Percentiles rank a stretch among this genome's conserved stretches.
These are phyloP conservation scores for Ogataea trehalophila DNA, from an alignment of 805 yeast genomes.

Conservation along the genomic window DNA sequence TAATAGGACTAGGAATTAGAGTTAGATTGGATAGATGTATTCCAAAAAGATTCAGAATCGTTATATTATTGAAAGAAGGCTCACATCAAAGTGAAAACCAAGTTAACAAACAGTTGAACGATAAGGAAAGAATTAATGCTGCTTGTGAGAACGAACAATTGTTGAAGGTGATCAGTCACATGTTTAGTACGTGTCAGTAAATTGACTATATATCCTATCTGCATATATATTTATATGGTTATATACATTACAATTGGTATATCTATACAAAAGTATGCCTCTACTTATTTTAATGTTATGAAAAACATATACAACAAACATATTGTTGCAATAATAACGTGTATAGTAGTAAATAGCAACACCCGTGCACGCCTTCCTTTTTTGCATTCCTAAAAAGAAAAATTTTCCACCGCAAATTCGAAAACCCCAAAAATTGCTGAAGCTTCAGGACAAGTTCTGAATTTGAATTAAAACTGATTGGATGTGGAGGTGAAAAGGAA, in stretches of 20 bases:
- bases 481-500: not conserved
- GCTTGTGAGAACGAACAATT: conserved; percentile 97
- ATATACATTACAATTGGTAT: no score
- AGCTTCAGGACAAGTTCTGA: no score
- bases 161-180: conserved; percentile 81
- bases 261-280: no score
- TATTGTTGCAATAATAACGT: not conserved
- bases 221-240: no score
- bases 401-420: conserved; percentile 4
- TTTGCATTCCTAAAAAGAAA: not conserved
- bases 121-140: conserved; percentile 96
- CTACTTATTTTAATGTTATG: no score
- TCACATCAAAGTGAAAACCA: conserved; percentile 94
- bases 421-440: no score
- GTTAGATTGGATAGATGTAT: conserved; percentile 86
- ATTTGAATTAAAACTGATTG: no score
- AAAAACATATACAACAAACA: not conserved
- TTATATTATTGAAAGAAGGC: conserved; percentile 80
- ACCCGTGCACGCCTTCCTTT: no score
- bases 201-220: no score
- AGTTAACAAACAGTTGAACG: conserved; percentile 94
- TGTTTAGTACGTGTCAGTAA: conserved; percentile 75
- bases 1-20: conserved; percentile 91
- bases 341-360: not conserved
- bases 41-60: conserved; percentile 78